Evolutionary conservation across 176 grass and related monocot genomes (phyloP), one percentile per base, ranked within the genome.

Genomic region (Oryza coarctata): DNA sequence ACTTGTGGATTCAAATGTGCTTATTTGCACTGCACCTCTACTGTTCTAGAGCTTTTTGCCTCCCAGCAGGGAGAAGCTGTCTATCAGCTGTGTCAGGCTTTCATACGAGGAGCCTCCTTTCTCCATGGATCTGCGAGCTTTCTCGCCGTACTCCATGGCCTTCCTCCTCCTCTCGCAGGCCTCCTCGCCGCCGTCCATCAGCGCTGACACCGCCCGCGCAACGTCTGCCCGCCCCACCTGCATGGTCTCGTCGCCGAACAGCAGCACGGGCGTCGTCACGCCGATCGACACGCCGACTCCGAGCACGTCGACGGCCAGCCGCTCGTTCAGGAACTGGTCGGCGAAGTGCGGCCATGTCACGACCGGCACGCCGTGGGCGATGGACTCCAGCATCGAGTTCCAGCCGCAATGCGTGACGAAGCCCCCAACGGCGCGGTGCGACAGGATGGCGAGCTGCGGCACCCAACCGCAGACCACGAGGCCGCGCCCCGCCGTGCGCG

Each of bases 241-340:
- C 71, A 33, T 33, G 5, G 17, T 25, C 10, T 58, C 77, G 58
- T 77, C 70, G 57, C 60, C 60, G 4, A 84, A 38, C 0, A 84
- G 9, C 55, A 34, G 27, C 33, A 73, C 64, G 0, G 89, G 85
- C 15, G 23, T 0, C 58, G 38, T 61, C 10, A 7, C 89, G 9
- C 89, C 89, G 22, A 87, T 3, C 10, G 72, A 73, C 12, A 92
- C 70, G 20, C 87, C 90, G 2, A 87, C 71, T 0, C 84, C 69
- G 7, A 92, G 84, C 23, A 92, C 87, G 35, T 89, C 67, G 10
- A 92, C 90, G 1, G 12, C 72, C 61, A 89, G 49, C 66, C 77
- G 82, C 72, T 92, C 87, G 81, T 92, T 92, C 7, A 92, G 4
- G 49, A 92, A 92, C 87, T 92, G 91, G 22, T 92, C 87, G 7